Base-by-base conservation (phyloP, 2,329 filamentous ascomycete genomes). In the Cladosporium austrohemisphaericum region DNA sequence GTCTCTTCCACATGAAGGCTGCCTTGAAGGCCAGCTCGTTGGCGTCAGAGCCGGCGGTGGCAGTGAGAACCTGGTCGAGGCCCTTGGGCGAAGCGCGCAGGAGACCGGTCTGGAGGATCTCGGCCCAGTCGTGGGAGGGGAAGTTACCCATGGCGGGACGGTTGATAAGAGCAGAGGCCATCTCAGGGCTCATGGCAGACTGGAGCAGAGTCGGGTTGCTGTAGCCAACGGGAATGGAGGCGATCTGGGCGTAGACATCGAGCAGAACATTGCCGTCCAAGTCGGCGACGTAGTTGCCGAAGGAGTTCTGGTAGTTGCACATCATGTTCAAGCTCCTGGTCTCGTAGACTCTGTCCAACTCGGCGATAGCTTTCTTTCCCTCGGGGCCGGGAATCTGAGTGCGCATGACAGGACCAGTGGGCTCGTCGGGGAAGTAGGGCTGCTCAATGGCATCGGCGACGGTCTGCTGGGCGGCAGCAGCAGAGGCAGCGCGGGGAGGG, bases 11-110 rank as follows among this genome's bases (percentile, higher is more conserved):
- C 84, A 95, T 95, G 74, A 95, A 95, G 41, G 91, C 90, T 7
- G 90, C 90, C 75, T 95, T 95, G 80, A 89, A 95, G 35, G 91
- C 91, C 26, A 88, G 86, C 74, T 95, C 91, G 73, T 95, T 95
- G 70, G 90, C 90, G 64, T 95, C 90, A 16, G 88, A 94, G 54
- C 90, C 90, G 47, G 89, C 82, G 76, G 89, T 86, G 57, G 85
- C 88, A 14, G 90, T 95, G 74, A 95, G 95, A 60, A 95, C 89
- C 70, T 95, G 87, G 75, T 90, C 74, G 55, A 92, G 74, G 26
- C 90, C 90, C 67, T 85, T 85, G 52, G 90, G 91, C 0, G 90
- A 88, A 41, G 88, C 88, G 62, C 80, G 83, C 59, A 96, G 81
- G 54, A 94, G 81, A 60, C 90, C 88, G 2, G 83, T 81, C 71